phyloP scores from a whole-genome alignment of 345 rosid species.

The Kernera saxatilis region DNA sequence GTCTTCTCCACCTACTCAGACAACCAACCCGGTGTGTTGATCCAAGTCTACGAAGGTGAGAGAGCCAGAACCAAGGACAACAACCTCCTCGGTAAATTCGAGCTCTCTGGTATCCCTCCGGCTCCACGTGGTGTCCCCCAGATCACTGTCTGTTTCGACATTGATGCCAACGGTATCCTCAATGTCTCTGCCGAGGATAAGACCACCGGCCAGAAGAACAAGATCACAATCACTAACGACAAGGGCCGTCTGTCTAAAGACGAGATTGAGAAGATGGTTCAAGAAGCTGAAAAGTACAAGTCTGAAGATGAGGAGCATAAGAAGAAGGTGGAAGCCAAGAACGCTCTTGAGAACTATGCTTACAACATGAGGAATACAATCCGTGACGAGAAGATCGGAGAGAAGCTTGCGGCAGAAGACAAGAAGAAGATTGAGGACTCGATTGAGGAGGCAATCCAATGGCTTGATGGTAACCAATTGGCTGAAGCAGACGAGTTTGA shows the following conservation, averaged over 20 bases:
- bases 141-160: constrained; percentile 27
- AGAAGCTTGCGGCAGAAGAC: constrained; percentile 37
- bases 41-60: constrained; percentile 39
- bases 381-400: constrained; percentile 44
- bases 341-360: constrained; percentile 42
- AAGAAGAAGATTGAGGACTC: constrained; percentile 52
- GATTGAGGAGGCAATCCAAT: constrained; percentile 38
- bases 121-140: constrained; percentile 38
- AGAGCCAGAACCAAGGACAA: constrained; percentile 38
- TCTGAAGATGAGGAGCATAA: constrained; percentile 47
- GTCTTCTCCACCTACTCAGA: constrained; percentile 32
- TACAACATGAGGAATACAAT: constrained; percentile 55
- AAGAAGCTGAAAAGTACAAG: constrained; percentile 51
- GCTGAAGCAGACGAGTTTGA: constrained; percentile 45
- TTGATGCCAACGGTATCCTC: constrained; percentile 23
- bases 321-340: constrained; percentile 51
- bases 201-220: constrained; percentile 50
- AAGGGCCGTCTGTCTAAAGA: constrained; percentile 54
- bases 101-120: constrained; percentile 34
- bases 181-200: constrained; percentile 49
- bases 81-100: constrained; percentile 34
- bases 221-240: constrained; percentile 49
- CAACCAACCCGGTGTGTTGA: constrained; percentile 31
- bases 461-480: constrained; percentile 50
- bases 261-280: constrained; percentile 51